Base-by-base conservation (phyloP, 148 eudicot genomes). In the Amaranthus hypochondriacus region DNA sequence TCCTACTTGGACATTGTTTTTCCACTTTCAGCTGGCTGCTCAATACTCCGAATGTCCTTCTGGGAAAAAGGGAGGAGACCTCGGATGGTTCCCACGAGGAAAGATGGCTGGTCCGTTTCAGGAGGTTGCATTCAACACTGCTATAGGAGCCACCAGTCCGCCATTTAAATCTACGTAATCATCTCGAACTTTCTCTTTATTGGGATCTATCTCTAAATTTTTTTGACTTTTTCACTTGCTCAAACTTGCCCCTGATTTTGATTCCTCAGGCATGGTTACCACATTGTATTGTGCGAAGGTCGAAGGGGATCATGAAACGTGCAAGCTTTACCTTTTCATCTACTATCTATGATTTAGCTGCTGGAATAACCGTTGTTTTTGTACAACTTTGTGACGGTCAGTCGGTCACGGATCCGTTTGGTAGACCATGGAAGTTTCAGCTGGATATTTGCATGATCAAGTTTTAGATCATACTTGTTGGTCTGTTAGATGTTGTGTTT, bases 81-180 rank as follows among this genome's bases (percentile, higher is more conserved):
- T 95, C 2, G 97, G 97, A 80, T 95, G 99, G 99, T 95, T 95
- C 74, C 97, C 96, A 1, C 94, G 97, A 58, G 97, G 97, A 57
- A 95, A 95, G 86, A 95, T 90, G 99, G 97, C 99, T 48, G 99
- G 99, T 61, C 94, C 97, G 5, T 92, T 95, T 79, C 97, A 95
- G 88, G 99, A 95, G 9, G 99, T 95, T 80, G 97, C 99, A 78
- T 95, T 95, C 73, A 86, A 76, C 87, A 92, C 99, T 42, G 85
- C 87, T 61, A 80, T 95, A 77, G 99, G 99, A 80, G 97, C 80
- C 54, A 95, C 97, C 53, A 92, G 96, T 76, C 88, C 91, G 64
- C 92, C 97, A 5, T 95, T 95, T 66, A 95, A 95, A 80, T 95
- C 99, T 44, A 95, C 97, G 97, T 95, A 82, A 58, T 86, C 59